Evolutionary conservation across 352 stramenopile genomes (phyloP).

Genomic region (Globisporangium uncinulatum): DNA sequence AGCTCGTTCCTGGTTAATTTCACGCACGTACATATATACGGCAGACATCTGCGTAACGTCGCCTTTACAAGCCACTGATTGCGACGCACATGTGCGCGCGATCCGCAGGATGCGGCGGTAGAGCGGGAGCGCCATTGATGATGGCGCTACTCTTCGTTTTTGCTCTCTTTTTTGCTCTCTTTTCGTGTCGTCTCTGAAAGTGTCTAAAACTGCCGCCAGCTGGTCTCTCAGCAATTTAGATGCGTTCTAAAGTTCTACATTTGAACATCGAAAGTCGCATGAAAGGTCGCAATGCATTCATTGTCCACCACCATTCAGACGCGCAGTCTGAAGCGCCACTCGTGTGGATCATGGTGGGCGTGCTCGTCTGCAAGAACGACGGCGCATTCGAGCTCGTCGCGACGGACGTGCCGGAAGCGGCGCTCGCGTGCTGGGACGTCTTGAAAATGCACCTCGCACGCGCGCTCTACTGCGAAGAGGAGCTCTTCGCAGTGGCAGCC

Average conservation of each 20-base stretch:
- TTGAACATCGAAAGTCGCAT: not conserved
- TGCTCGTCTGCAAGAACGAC: slow-evolving; percentile 79
- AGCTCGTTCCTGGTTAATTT: not conserved
- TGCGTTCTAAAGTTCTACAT: not conserved
- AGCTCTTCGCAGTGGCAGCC: slow-evolving; percentile 60
- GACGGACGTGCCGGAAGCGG: slow-evolving; percentile 19
- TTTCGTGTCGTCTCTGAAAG: not conserved
- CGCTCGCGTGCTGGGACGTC: slow-evolving; percentile 25
- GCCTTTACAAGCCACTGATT: not conserved
- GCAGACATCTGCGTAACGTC: not conserved
- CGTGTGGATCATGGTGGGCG: slow-evolving; percentile 28
- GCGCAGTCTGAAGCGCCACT: not conserved
- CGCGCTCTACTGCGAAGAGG: slow-evolving; percentile 64
- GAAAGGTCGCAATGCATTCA: not conserved
- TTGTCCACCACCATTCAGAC: too few species aligned
- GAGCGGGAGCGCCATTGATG: slow-evolving; percentile 42
- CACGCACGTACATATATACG: not conserved
- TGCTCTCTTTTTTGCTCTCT: not conserved
- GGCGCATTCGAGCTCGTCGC: slow-evolving; percentile 65
- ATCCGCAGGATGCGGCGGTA: slow-evolving; percentile 73
- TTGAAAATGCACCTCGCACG: slow-evolving; percentile 57
- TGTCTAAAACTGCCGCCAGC: not conserved
- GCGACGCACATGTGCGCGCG: slow-evolving; percentile 56
- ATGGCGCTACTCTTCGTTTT: slow-evolving; percentile 2
- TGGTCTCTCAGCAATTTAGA: too few species aligned